phyloP scores from a whole-genome alignment of 192 early-diverging fungal genomes.

The Backusella tuberculispora region DNA sequence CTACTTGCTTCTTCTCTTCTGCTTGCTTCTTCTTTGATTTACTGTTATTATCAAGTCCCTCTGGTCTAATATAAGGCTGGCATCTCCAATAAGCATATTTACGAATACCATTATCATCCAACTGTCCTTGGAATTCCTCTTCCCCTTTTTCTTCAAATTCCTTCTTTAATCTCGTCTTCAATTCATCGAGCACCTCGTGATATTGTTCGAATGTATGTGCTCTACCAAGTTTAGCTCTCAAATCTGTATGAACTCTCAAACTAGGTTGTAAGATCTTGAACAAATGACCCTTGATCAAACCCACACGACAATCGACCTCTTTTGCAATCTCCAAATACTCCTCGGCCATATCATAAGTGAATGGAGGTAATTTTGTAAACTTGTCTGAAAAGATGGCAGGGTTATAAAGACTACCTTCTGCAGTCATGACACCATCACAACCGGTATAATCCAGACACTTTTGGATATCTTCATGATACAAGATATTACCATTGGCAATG shows the following conservation, averaged over 20 bases:
- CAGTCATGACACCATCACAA: slow-evolving; percentile 94
- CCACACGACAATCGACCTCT: slow-evolving; percentile 51
- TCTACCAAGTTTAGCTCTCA: slow-evolving; percentile 71
- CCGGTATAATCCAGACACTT: slow-evolving; percentile 81
- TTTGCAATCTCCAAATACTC: slow-evolving; percentile 91
- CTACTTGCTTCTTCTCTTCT: not conserved
- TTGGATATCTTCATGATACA: slow-evolving; percentile 90
- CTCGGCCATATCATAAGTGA: slow-evolving; percentile 77
- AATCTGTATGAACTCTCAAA: slow-evolving; percentile 78
- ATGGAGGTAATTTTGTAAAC: slow-evolving; percentile 55
- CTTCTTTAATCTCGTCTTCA: not conserved
- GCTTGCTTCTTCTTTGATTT: slow-evolving; percentile 10
- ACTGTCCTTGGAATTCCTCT: slow-evolving; percentile 39
- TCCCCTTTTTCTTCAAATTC: slow-evolving; percentile 21
- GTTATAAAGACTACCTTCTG: slow-evolving; percentile 88
- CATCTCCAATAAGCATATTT: slow-evolving; percentile 65
- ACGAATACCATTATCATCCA: slow-evolving; percentile 42
- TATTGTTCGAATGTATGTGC: slow-evolving; percentile 58
- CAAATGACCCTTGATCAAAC: slow-evolving; percentile 81
- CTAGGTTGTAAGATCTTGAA: slow-evolving; percentile 90
- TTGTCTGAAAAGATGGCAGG: slow-evolving; percentile 78
- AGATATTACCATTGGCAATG: slow-evolving; percentile 96
- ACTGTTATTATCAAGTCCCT: not conserved
- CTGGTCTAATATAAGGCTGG: slow-evolving; percentile 35
- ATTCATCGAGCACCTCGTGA: not conserved